These are phyloP conservation scores for Ligustrum vulgare DNA, from an alignment of 257 asterid species.

Conservation along the genomic window DNA sequence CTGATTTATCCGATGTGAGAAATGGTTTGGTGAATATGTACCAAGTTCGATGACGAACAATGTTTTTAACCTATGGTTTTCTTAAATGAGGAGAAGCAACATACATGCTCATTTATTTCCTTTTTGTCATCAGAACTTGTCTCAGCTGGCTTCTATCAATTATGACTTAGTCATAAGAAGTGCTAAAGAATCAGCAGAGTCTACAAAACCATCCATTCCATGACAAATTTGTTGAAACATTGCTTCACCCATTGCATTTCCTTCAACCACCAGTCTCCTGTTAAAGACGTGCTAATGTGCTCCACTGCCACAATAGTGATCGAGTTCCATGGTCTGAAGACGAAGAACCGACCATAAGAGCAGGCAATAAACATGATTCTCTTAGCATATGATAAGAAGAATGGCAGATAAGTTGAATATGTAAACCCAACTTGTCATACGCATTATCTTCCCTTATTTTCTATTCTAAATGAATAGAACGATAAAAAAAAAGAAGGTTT, in stretches of 20 bases:
- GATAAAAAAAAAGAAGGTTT: neutral
- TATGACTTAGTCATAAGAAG: conserved; percentile 69
- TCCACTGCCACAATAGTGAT: neutral
- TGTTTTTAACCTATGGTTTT: neutral
- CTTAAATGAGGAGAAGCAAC: neutral
- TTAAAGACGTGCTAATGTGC: neutral
- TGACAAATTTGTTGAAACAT: conserved; percentile 3
- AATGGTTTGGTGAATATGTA: too few species aligned
- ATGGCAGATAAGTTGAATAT: neutral
- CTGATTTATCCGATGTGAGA: neutral
- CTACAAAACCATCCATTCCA: conserved; percentile 31
- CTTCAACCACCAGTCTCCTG: neutral
- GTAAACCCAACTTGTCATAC: neutral
- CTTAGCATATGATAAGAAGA: neutral
- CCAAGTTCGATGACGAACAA: neutral
- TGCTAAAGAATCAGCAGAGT: conserved; percentile 52
- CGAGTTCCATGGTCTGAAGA: neutral
- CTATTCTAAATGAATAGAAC: neutral
- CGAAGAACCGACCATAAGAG: neutral
- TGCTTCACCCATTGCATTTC: neutral
- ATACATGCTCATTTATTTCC: neutral
- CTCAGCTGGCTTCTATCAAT: conserved; percentile 84
- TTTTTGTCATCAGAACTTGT: conserved; percentile 59
- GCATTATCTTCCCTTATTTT: neutral
- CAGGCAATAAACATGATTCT: neutral